phyloP scores from a whole-genome alignment of 1,284 basidiomycete genomes.

The Phenoliferia sp. region DNA sequence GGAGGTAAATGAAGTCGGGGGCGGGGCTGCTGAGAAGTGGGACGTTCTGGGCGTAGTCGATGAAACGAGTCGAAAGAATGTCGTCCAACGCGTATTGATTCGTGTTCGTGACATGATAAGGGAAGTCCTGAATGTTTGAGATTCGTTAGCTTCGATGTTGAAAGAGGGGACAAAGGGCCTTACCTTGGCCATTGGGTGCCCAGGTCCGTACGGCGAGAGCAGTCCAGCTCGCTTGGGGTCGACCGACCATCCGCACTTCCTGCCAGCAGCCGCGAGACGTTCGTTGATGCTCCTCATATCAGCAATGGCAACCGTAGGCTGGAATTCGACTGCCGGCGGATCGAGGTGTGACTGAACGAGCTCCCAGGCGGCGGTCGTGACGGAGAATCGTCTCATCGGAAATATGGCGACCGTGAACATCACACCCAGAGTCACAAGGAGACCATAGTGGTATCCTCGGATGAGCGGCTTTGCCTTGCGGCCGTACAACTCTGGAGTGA shows the following conservation, averaged over 20 bases:
- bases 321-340: neutral
- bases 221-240: slow-evolving; percentile 10
- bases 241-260: slow-evolving; percentile 18
- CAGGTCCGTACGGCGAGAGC: slow-evolving; percentile 11
- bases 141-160: neutral
- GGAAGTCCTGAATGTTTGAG: slow-evolving; percentile 13
- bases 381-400: slow-evolving; percentile 14
- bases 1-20: slow-evolving; percentile 32
- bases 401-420: slow-evolving; percentile 11
- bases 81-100: slow-evolving; percentile 32
- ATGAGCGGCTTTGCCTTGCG: slow-evolving; percentile 6
- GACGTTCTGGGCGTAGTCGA: slow-evolving; percentile 19
- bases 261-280: slow-evolving; percentile 1
- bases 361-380: slow-evolving; percentile 19
- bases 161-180: neutral
- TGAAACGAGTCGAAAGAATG: slow-evolving; percentile 25
- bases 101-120: slow-evolving; percentile 25
- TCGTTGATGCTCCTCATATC: slow-evolving; percentile 24
- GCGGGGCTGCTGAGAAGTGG: slow-evolving; percentile 21
- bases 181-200: slow-evolving; percentile 4
- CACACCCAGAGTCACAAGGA: slow-evolving; percentile 17
- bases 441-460: slow-evolving; percentile 19
- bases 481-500: neutral
- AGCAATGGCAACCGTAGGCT: slow-evolving; percentile 24
- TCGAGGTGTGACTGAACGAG: slow-evolving; percentile 3